A percentile compares a stretch with the other conserved stretches of the same genome.
These are phyloP conservation scores for Kazachstania viticola DNA, from an alignment of 805 yeast genomes.

Conservation along the genomic window DNA sequence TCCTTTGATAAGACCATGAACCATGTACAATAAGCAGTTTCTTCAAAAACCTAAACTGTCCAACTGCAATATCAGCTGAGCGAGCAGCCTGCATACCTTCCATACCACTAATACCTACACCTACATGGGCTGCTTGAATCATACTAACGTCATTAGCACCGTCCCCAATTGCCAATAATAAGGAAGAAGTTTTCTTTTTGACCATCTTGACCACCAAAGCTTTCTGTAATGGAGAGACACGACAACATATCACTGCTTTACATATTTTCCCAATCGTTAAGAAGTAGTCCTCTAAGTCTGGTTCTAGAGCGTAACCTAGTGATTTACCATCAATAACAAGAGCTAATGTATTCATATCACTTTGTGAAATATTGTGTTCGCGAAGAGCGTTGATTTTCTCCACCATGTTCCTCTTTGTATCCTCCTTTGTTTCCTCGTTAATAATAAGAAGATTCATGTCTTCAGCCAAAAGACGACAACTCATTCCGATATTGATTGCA, in stretches of 20 bases:
- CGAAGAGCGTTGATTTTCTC: conserved; percentile 67
- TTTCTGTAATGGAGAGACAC: conserved; percentile 95
- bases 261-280: conserved; percentile 75
- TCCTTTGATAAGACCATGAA: conserved; percentile 93
- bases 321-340: conserved; percentile 92
- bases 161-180: conserved; percentile 88
- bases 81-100: conserved; percentile 99
- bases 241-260: conserved; percentile 93
- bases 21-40: conserved; percentile 89
- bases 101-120: conserved; percentile 98
- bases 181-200: conserved; percentile 61
- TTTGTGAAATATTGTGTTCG: conserved; percentile 52
- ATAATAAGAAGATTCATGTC: conserved; percentile 89
- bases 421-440: conserved; percentile 75
- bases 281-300: conserved; percentile 65
- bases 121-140: conserved; percentile 99
- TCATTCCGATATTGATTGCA: conserved; percentile 97
- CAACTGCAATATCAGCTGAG: conserved; percentile 94
- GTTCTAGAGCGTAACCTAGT: conserved; percentile 72
- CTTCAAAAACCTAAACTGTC: conserved; percentile 80
- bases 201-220: conserved; percentile 94
- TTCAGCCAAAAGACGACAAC: conserved; percentile 85
- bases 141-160: conserved; percentile 98
- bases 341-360: conserved; percentile 72
- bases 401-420: conserved; percentile 57